A percentile compares a stretch with the other conserved stretches of the same genome.
Conservation (phyloP, 2,329 filamentous ascomycete species). For the Podosphaera xanthii region DNA sequence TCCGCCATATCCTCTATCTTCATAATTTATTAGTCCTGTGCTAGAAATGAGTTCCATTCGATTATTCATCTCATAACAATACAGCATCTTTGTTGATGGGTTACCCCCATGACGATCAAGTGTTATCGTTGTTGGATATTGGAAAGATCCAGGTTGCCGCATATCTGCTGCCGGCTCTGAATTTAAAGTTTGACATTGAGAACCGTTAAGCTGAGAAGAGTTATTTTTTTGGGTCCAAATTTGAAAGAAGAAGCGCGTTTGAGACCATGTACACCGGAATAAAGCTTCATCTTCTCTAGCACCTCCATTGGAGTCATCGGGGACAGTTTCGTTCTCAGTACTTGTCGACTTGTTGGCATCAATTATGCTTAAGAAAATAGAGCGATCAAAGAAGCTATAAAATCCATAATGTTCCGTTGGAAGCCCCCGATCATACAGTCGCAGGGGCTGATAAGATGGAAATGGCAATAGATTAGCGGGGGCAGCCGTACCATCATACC, state of each 20-base stretch:
- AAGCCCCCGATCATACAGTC: slow-evolving; percentile 64
- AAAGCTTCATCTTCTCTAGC: slow-evolving; percentile 28
- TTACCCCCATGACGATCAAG: slow-evolving; percentile 40
- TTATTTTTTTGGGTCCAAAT: slow-evolving; percentile 35
- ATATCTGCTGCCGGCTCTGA: slow-evolving; percentile 13
- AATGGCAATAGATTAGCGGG: slow-evolving; percentile 50
- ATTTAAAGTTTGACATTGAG: slow-evolving; percentile 5
- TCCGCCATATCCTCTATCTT: slow-evolving; percentile 28
- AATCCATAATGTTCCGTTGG: slow-evolving; percentile 78
- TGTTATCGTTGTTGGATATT: slow-evolving; percentile 37
- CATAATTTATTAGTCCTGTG: slow-evolving; percentile 23
- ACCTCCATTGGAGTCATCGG: slow-evolving; percentile 32
- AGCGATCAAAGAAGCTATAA: slow-evolving; percentile 76
- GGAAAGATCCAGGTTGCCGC: slow-evolving; percentile 31
- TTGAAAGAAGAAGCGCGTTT: slow-evolving; percentile 39
- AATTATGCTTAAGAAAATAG: slow-evolving; percentile 52
- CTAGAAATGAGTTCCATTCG: slow-evolving; percentile 22
- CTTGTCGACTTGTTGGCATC: slow-evolving; percentile 23
- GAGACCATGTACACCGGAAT: slow-evolving; percentile 32
- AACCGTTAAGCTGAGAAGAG: slow-evolving; percentile 21
- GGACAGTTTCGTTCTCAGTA: slow-evolving; percentile 18
- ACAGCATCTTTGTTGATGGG: slow-evolving; percentile 27
- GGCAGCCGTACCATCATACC: slow-evolving; percentile 47
- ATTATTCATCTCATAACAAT: slow-evolving; percentile 27
- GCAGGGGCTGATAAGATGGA: slow-evolving; percentile 52